Percentiles rank a stretch among this genome's conserved stretches.
phyloP scores from a whole-genome alignment of 2,329 filamentous ascomycete genomes.

The Mollisiaceae sp. region DNA sequence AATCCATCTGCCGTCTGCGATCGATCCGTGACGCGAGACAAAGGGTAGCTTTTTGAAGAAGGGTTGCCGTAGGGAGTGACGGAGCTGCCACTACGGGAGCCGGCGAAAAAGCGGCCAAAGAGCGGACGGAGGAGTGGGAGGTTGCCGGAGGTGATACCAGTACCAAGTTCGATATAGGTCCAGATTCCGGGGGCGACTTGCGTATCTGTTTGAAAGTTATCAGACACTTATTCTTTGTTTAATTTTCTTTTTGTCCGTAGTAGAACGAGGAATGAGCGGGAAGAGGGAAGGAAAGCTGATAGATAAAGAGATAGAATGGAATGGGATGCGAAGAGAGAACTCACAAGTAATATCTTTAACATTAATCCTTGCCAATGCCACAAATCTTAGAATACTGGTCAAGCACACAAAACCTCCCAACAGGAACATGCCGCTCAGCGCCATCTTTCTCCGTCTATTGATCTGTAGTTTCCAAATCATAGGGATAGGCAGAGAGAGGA shows the following conservation, averaged over 20 bases:
- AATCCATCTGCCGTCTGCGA: slow-evolving; percentile 14
- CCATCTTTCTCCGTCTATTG: slow-evolving; percentile 22
- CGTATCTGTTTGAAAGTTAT: slow-evolving; percentile 16
- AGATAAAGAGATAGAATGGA: too few species aligned
- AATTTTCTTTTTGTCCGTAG: not conserved
- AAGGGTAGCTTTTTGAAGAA: slow-evolving; percentile 5
- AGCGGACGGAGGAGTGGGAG: slow-evolving; percentile 43
- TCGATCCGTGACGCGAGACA: slow-evolving; percentile 11
- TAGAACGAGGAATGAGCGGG: not conserved
- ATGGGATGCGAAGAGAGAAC: too few species aligned
- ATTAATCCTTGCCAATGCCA: slow-evolving; percentile 31
- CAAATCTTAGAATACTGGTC: slow-evolving; percentile 32
- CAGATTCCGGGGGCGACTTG: slow-evolving; percentile 44
- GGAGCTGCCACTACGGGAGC: not conserved
- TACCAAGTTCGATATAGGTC: slow-evolving; percentile 46
- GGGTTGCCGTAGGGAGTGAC: not conserved
- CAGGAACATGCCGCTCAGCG: slow-evolving; percentile 29
- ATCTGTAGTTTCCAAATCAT: slow-evolving; percentile 31
- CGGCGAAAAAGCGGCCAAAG: slow-evolving; percentile 29
- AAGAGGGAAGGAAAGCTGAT: not conserved
- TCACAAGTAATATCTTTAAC: slow-evolving; percentile 32
- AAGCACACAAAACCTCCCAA: slow-evolving; percentile 48
- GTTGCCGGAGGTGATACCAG: slow-evolving; percentile 43
- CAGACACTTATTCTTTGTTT: not conserved
- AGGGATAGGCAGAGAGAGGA: slow-evolving; percentile 27